Conservation (phyloP, 2,329 filamentous ascomycete genomes). For the Setomelanomma holmii region DNA sequence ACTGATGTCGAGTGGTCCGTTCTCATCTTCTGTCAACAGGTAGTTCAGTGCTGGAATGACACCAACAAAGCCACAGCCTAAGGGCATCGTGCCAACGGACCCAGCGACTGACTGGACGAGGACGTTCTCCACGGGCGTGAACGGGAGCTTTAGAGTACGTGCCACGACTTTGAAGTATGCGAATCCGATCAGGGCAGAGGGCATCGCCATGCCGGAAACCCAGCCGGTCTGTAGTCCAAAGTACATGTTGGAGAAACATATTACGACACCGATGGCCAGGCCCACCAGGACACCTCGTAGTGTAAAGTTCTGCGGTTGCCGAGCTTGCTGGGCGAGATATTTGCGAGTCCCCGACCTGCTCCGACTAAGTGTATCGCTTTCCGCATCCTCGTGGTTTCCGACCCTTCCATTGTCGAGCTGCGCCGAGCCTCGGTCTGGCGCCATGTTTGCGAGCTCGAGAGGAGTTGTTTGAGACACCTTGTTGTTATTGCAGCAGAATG, state of each 20-base stretch:
- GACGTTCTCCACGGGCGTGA: conserved; percentile 95
- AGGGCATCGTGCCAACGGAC: conserved; percentile 93
- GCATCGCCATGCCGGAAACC: conserved; percentile 94
- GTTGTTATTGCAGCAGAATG: conserved; percentile 2
- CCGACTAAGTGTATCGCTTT: conserved; percentile 17
- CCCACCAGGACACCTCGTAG: conserved; percentile 80
- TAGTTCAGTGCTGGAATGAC: conserved; percentile 94
- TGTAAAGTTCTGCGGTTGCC: conserved; percentile 76
- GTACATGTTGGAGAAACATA: conserved; percentile 97
- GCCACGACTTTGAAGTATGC: conserved; percentile 86
- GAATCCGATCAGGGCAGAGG: conserved; percentile 90
- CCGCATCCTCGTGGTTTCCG: conserved; percentile 20
- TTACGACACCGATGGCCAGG: conserved; percentile 82
- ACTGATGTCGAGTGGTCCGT: conserved; percentile 75
- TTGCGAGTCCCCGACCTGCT: conserved; percentile 24
- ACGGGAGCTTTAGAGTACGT: conserved; percentile 76
- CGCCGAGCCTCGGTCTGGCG: conserved; percentile 43
- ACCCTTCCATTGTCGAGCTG: conserved; percentile 29
- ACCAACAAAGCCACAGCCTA: conserved; percentile 94
- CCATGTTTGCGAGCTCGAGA: conserved; percentile 37
- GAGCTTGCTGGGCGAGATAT: conserved; percentile 41
- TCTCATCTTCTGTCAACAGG: conserved; percentile 77
- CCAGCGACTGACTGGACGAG: conserved; percentile 95
- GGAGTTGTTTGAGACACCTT: conserved; percentile 28
- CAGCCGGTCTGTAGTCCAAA: conserved; percentile 94